These are phyloP conservation scores for Aspergillus bombycis DNA, from an alignment of 2,329 filamentous ascomycete genomes.

Conservation along the genomic window DNA sequence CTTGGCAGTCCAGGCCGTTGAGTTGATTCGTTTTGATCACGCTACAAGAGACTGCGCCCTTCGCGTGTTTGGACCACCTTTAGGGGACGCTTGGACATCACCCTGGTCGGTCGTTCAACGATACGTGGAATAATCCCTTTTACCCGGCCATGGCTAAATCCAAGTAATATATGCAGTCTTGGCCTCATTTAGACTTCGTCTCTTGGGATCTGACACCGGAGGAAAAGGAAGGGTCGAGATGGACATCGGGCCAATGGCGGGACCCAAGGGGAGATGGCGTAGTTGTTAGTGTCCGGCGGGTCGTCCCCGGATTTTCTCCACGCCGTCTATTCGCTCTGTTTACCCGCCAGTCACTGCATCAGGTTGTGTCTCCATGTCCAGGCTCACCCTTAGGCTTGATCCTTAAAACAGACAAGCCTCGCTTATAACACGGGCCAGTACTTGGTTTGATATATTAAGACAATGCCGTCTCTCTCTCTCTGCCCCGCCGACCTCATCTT, in stretches of 20 bases:
- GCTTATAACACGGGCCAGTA: not conserved
- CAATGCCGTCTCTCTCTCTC: not conserved
- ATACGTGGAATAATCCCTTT: conserved; percentile 9
- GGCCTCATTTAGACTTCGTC: not conserved
- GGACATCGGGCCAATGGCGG: conserved; percentile 8
- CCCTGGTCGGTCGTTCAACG: not conserved
- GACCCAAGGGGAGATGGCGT: not conserved
- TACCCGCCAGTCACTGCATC: conserved; percentile 10
- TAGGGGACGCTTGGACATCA: conserved; percentile 1
- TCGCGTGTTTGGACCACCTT: not conserved
- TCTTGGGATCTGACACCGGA: not conserved
- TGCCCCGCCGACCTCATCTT: not conserved
- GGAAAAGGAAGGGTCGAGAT: not conserved
- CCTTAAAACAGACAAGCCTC: conserved; percentile 2
- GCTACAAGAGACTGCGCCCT: not conserved
- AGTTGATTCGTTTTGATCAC: conserved; percentile 6
- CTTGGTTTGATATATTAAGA: conserved; percentile 8
- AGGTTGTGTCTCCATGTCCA: not conserved
- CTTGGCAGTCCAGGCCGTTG: conserved; percentile 14
- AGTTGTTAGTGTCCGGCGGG: conserved; percentile 9
- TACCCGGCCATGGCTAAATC: conserved; percentile 14
- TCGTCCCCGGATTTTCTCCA: conserved; percentile 19
- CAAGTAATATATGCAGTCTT: conserved; percentile 5
- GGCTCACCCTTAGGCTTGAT: not conserved
- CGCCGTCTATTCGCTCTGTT: conserved; percentile 5